Base-by-base conservation (phyloP, 257 asterid genomes). In the Lantana camara region DNA sequence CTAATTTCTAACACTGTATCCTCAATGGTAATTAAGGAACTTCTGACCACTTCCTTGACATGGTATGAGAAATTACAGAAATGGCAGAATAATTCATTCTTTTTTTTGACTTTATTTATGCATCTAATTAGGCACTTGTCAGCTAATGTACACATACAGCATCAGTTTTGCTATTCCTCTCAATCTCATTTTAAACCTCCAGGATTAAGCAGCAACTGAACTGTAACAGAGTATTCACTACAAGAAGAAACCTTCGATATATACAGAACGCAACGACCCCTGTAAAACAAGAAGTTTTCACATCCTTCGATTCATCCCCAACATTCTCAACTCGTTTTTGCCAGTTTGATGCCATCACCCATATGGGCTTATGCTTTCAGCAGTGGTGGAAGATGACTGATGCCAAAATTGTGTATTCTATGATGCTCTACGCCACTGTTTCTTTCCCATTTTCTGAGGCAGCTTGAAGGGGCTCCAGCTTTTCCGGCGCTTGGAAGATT, bases 391-490 rank as follows among this genome's bases (percentile, higher is more conserved):
- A 32, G 59, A 47, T 9, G 57, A 23, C 47, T 29, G 70, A 61
- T 29, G 53, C 17, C 55, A 38, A 14, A 17, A 44, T 58, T 29
- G 34, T 35, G n/a, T 66, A 24, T 29, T 53, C 85, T 79, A 88
- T 0, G 99, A 85, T 34, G 94, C 75, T 77, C 96, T 82, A 58
- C 91, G 83, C 99, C 96, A 88, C 42, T 82, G 87, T 56, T 85
- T 90, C 80, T 74, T 84, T 9, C 91, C 94, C 55, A 87, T 93
- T 65, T 80, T 88, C 78, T 85, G 96, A 63, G 86, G 77, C 74
- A 94, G 83, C 74, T 91, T 95, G 82, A 95, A 95, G 15, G 98
- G 99, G 62, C 98, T 95, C 99, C 99, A 95, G 71, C 87, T 95
- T 77, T 91, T 90, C 73, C 99, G 76, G 40, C 99, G 92, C 64